Conservation (phyloP, 257 asterid species). For the Primulina tabacum region DNA sequence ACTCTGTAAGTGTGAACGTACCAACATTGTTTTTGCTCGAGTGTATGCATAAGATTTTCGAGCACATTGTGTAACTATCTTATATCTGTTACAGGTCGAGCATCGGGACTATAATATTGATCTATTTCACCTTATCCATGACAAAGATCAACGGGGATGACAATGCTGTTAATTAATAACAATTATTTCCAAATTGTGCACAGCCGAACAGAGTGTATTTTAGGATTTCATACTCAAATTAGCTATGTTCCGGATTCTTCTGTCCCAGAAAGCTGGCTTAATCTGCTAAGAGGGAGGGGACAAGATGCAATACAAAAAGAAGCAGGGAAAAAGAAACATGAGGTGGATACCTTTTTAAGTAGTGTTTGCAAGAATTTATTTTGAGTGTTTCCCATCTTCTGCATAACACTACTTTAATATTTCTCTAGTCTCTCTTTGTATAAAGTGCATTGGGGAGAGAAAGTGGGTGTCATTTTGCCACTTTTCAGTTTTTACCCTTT, state of each 20-base stretch:
- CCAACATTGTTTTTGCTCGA: too few species aligned
- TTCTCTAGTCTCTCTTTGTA: not conserved
- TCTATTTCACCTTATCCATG: slow-evolving; percentile 27
- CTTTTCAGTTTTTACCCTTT: not conserved
- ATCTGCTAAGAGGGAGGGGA: not conserved
- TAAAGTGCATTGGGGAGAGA: slow-evolving; percentile 7
- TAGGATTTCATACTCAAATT: not conserved
- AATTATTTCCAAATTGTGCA: not conserved
- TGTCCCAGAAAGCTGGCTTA: not conserved
- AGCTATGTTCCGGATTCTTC: not conserved
- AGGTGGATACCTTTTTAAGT: slow-evolving; percentile 4
- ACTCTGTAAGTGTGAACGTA: slow-evolving; percentile 47
- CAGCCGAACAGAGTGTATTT: not conserved
- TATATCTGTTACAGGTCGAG: slow-evolving; percentile 26
- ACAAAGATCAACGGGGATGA: slow-evolving; percentile 19
- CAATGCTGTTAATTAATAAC: slow-evolving; percentile 1
- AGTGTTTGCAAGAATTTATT: too few species aligned
- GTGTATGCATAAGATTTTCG: not conserved
- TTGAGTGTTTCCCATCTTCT: too few species aligned
- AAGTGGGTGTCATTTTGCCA: not conserved
- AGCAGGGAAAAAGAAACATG: not conserved
- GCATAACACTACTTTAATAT: too few species aligned
- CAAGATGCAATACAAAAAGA: not conserved
- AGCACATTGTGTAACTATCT: not conserved
- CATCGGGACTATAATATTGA: slow-evolving; percentile 29